Conservation (phyloP, 2,329 filamentous ascomycete genomes). For the Cladosporium oxysporum region DNA sequence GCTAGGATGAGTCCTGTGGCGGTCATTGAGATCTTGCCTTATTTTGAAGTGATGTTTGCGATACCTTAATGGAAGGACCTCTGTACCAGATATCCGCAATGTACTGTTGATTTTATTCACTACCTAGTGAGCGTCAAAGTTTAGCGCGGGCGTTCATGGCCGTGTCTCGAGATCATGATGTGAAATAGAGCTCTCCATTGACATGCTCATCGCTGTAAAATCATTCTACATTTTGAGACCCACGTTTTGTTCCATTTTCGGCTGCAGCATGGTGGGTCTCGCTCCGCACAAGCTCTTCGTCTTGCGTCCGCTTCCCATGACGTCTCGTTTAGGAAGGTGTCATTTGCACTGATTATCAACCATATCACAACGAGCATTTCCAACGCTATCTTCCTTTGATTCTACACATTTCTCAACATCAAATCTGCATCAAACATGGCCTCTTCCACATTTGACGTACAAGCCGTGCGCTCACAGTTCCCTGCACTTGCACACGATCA, state of each 20-base stretch:
- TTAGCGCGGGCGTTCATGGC: not conserved
- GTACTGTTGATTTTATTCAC: not conserved
- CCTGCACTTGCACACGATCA: constrained; percentile 68
- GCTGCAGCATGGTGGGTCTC: constrained; percentile 5
- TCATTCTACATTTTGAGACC: not conserved
- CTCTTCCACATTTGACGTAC: constrained; percentile 53
- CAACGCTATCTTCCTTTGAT: not conserved
- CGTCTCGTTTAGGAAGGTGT: constrained; percentile 23
- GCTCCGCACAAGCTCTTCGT: not conserved
- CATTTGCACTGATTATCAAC: not conserved
- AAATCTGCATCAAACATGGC: constrained; percentile 15
- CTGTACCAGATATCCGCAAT: not conserved
- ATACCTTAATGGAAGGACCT: not conserved
- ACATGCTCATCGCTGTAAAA: not conserved
- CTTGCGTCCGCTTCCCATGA: constrained; percentile 1
- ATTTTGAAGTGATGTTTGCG: not conserved
- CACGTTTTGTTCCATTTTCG: not conserved
- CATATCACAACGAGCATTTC: constrained; percentile 6
- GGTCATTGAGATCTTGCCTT: not conserved
- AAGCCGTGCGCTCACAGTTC: constrained; percentile 61
- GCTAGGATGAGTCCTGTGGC: not conserved
- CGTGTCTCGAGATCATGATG: not conserved
- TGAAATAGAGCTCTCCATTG: not conserved
- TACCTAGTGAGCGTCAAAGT: not conserved
- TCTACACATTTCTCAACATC: not conserved